Conservation (phyloP, 371 early-diverging fungal genomes). For the Mortierella sp. region DNA sequence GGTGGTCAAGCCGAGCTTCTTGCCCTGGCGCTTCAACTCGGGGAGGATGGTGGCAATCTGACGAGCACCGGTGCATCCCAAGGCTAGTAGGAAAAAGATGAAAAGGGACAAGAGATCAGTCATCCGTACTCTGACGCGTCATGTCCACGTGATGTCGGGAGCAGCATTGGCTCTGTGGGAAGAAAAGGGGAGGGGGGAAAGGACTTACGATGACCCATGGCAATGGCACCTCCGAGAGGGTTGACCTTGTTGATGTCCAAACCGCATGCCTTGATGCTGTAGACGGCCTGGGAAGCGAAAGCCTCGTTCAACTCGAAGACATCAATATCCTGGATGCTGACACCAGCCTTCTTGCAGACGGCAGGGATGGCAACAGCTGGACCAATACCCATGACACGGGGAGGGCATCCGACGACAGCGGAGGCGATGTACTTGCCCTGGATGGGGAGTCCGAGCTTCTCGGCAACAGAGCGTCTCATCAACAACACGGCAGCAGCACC, state of each 20-base stretch:
- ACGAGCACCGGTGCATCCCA: slow-evolving; percentile 96
- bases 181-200: neutral
- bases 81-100: slow-evolving; percentile 57
- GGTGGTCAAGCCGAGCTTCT: slow-evolving; percentile 88
- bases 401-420: slow-evolving; percentile 94
- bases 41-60: slow-evolving; percentile 95
- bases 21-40: slow-evolving; percentile 89
- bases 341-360: slow-evolving; percentile 85
- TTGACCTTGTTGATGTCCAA: slow-evolving; percentile 93
- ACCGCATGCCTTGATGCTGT: slow-evolving; percentile 88
- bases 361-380: slow-evolving; percentile 95
- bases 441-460: slow-evolving; percentile 87
- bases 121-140: neutral
- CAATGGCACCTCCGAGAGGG: slow-evolving; percentile 98
- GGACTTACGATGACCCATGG: slow-evolving; percentile 86
- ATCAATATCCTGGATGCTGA: slow-evolving; percentile 84
- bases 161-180: no score
- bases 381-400: slow-evolving; percentile 96
- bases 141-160: neutral
- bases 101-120: neutral
- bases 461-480: slow-evolving; percentile 93
- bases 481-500: slow-evolving; percentile 98
- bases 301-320: slow-evolving; percentile 96
- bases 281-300: slow-evolving; percentile 97
- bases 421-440: slow-evolving; percentile 91